phyloP scores from a whole-genome alignment of 352 stramenopile genomes.

The Phytophthora nicotianae region DNA sequence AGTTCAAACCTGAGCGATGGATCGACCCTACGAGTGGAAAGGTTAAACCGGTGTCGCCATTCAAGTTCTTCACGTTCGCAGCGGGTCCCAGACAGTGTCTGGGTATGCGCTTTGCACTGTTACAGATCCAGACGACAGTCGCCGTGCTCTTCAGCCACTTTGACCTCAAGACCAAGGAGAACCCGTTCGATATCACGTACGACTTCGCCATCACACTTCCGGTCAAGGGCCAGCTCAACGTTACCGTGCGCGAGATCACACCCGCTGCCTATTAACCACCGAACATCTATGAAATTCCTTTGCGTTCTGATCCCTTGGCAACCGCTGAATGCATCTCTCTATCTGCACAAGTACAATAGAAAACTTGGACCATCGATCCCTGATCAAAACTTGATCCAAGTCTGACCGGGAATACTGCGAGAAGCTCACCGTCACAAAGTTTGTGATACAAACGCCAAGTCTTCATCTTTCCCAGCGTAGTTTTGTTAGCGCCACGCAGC shows the following conservation, averaged over 20 bases:
- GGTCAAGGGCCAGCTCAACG: not conserved
- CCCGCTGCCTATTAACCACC: too few relatives aligned
- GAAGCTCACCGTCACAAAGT: too few relatives aligned
- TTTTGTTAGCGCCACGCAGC: conserved; percentile 5
- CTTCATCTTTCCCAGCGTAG: conserved; percentile 11
- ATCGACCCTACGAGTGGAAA: conserved; percentile 41
- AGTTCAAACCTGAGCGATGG: conserved; percentile 52
- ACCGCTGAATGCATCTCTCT: too few relatives aligned
- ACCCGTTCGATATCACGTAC: not conserved
- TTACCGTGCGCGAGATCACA: too few relatives aligned
- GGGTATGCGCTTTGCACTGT: not conserved
- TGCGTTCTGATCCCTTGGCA: too few relatives aligned
- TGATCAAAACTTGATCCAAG: too few relatives aligned
- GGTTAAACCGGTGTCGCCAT: not conserved
- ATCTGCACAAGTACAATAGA: too few relatives aligned
- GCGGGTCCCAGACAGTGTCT: not conserved
- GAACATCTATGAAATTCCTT: too few relatives aligned
- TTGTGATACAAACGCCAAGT: too few relatives aligned
- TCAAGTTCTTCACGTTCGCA: not conserved
- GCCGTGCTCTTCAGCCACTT: not conserved
- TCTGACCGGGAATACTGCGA: too few relatives aligned
- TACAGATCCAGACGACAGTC: not conserved
- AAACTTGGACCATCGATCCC: too few relatives aligned
- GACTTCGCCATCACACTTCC: not conserved
- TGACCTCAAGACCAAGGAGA: not conserved